These are phyloP conservation scores for Capsella rubella DNA, from an alignment of 441 rosid genomes.

Conservation along the genomic window DNA sequence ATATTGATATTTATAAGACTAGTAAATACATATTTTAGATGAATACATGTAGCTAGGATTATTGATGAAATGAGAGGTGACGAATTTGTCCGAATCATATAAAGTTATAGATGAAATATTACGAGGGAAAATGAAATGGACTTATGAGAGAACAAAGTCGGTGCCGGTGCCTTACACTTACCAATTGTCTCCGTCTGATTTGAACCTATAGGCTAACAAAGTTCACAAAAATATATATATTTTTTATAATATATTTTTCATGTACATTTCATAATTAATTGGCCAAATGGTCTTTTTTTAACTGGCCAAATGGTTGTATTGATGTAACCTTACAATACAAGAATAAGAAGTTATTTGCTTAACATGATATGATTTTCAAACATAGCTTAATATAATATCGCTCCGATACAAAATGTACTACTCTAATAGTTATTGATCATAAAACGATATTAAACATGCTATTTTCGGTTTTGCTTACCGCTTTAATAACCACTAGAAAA, in stretches of 20 bases:
- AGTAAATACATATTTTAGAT: not conserved
- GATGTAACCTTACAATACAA: too few species aligned
- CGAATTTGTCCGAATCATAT: slow-evolving; percentile 31
- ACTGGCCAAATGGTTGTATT: not conserved
- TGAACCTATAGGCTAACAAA: slow-evolving; percentile 36
- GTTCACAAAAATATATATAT: not conserved
- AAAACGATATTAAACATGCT: too few species aligned
- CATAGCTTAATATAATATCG: too few species aligned
- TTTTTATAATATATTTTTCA: not conserved
- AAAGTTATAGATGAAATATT: slow-evolving; percentile 14
- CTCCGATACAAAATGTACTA: too few species aligned
- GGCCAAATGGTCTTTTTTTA: not conserved
- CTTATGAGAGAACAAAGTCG: slow-evolving; percentile 44
- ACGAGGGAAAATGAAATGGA: slow-evolving; percentile 43
- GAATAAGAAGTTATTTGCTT: too few species aligned
- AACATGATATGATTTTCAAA: too few species aligned
- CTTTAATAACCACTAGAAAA: too few species aligned
- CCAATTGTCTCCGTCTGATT: slow-evolving; percentile 42
- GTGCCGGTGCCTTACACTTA: slow-evolving; percentile 49
- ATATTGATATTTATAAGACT: not conserved
- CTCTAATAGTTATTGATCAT: too few species aligned
- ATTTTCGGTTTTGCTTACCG: too few species aligned
- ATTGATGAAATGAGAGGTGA: slow-evolving; percentile 24
- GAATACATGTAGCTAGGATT: slow-evolving; percentile 10
- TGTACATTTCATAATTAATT: not conserved